Evolutionary conservation across 129 eudicot genomes (phyloP).

Genomic region (Lonicera japonica): DNA sequence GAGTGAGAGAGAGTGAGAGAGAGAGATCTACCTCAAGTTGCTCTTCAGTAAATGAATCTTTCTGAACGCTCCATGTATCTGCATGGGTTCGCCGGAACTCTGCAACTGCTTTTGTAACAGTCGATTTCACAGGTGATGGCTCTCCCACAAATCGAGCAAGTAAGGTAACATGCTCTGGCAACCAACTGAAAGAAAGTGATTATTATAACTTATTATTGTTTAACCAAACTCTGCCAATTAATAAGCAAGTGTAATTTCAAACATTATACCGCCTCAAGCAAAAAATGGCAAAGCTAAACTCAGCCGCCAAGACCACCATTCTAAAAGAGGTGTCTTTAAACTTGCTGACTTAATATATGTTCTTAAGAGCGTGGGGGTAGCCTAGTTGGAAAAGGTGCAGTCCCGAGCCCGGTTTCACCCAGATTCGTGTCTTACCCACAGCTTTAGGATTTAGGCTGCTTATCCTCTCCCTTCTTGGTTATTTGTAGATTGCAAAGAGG

Average conservation of each 20-base stretch:
- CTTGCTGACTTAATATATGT: too few relatives aligned
- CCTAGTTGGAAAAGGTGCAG: too few relatives aligned
- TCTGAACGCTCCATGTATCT: conserved; percentile 93
- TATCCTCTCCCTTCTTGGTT: too few relatives aligned
- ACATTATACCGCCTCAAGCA: not conserved
- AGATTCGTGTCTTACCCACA: too few relatives aligned
- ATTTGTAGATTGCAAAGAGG: too few relatives aligned
- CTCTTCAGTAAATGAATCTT: conserved; percentile 89
- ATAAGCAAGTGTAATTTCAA: not conserved
- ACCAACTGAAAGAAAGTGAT: conserved; percentile 62
- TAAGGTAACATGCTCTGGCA: conserved; percentile 94
- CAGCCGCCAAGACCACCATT: not conserved
- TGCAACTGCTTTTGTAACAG: conserved; percentile 97
- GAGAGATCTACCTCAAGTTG: conserved; percentile 71
- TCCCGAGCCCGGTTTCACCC: too few relatives aligned
- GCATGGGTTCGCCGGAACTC: conserved; percentile 99
- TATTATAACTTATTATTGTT: too few relatives aligned
- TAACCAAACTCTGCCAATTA: too few relatives aligned
- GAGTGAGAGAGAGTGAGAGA: not conserved
- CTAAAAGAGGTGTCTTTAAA: not conserved
- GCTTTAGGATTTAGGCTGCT: too few relatives aligned
- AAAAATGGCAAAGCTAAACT: not conserved
- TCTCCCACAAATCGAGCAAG: conserved; percentile 88
- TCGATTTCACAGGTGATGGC: conserved; percentile 86
- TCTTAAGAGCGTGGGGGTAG: too few relatives aligned